Conservation (phyloP, 1,284 basidiomycete genomes). For the Mycosarcoma mackinlayi region DNA sequence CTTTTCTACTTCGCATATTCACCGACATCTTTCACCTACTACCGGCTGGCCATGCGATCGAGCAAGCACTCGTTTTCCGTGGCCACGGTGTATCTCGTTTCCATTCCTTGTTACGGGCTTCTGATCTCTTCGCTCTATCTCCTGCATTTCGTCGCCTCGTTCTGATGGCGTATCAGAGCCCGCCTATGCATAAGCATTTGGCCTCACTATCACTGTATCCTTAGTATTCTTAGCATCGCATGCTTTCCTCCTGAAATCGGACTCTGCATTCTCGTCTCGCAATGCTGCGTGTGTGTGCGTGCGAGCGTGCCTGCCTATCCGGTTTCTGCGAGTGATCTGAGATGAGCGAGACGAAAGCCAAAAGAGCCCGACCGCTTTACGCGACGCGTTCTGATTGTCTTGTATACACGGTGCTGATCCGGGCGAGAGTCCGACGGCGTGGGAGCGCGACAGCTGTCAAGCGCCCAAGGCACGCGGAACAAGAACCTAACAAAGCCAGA, state of each 20-base stretch:
- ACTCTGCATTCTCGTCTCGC: not conserved
- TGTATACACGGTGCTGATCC: constrained; percentile 2
- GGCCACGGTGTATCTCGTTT: not conserved
- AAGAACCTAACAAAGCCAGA: not conserved
- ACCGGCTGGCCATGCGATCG: constrained; percentile 4
- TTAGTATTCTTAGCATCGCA: constrained; percentile 23
- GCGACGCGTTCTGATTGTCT: constrained; percentile 14
- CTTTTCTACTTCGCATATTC: too few species aligned
- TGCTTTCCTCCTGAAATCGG: constrained; percentile 4
- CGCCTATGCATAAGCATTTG: not conserved
- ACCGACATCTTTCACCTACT: not conserved
- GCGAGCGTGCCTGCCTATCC: constrained; percentile 4
- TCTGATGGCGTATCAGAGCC: not conserved
- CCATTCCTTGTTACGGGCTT: not conserved
- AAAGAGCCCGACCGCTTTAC: constrained; percentile 13
- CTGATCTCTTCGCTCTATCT: not conserved
- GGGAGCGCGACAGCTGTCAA: too few species aligned
- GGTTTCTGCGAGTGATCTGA: not conserved
- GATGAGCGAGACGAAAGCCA: not conserved
- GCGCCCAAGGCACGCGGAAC: too few species aligned
- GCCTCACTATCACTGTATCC: constrained; percentile 21
- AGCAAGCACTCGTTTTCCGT: not conserved
- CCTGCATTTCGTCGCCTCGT: not conserved
- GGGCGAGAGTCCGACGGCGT: constrained; percentile 5
- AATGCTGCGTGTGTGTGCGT: not conserved